Percentiles rank a stretch among this genome's conserved stretches.
phyloP scores from a whole-genome alignment of 2,329 filamentous ascomycete species.

The Fusarium tricinctum region DNA sequence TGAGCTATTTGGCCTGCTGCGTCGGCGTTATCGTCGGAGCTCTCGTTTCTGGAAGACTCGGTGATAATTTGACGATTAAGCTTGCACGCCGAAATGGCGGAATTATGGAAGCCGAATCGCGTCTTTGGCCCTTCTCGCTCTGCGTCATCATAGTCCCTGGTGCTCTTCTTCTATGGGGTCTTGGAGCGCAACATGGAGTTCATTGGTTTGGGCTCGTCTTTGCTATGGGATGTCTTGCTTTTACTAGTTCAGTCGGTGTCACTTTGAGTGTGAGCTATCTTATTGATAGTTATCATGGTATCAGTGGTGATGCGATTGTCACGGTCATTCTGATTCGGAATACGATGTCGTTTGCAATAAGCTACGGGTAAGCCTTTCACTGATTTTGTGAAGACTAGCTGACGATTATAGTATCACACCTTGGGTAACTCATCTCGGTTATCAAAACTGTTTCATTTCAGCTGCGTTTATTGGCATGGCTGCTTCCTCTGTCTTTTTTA shows the following conservation, averaged over 20 bases:
- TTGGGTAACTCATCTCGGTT: conserved; percentile 59
- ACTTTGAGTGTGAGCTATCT: no score
- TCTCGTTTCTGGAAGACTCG: no score
- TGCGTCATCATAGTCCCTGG: conserved; percentile 32
- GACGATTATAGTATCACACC: conserved; percentile 59
- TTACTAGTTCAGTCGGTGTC: no score
- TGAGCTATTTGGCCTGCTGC: no score
- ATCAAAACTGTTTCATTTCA: conserved; percentile 60
- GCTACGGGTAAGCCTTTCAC: conserved; percentile 46
- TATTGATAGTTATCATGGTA: conserved; percentile 55
- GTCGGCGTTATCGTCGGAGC: no score
- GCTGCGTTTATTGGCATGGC: conserved; percentile 58
- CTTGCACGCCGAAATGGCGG: conserved; percentile 58
- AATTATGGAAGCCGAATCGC: conserved; percentile 59
- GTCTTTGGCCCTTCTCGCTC: conserved; percentile 57
- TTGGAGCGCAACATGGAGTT: conserved; percentile 54
- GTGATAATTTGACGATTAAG: no score
- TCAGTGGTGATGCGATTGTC: conserved; percentile 57
- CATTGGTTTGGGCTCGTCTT: conserved; percentile 61
- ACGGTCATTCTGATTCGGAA: conserved; percentile 58
- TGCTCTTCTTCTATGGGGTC: conserved; percentile 41
- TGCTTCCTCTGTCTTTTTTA: conserved; percentile 49
- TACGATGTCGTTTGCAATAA: conserved; percentile 55
- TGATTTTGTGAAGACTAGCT: background rate
- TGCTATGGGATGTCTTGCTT: conserved; percentile 48